Base-by-base conservation (phyloP, 805 yeast species). In the Kodamaea fukazawae region DNA sequence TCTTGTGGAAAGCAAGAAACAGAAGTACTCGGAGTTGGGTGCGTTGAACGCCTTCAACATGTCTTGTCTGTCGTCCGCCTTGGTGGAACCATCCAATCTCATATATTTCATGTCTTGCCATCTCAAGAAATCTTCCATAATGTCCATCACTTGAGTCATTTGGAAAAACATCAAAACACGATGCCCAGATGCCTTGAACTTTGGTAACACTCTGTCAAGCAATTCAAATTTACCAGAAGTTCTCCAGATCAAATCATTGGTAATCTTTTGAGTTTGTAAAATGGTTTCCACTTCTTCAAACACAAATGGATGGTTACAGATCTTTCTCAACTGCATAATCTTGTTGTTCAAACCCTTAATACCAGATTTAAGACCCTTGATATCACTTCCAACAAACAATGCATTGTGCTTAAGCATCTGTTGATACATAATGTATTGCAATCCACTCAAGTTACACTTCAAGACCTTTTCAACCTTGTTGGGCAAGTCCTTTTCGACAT, bases 61-160 rank as follows among this genome's bases (percentile, higher is more conserved):
- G 28, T 69, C 75, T 40, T 83, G 84, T 72, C 95, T 78, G 50
- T 86, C 95, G 53, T 86, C 95, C 2, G 95, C 85, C 50, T 85
- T 85, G 0, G 95, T 86, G 14, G 79, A 71, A 69, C 95, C 95
- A 67, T 86, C 95, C 44, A 86, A 70, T 65, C 93, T 73, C 71
- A 84, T 66, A 55, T 84, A 86, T 51, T 82, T 78, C 74, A 85
- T 65, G 32, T 73, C 79, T 48, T 75, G 72, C 62, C 76, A 73
- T 50, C 90, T 71, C 53, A 86, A 67, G 58, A 77, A 86, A 60
- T 86, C 95, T 60, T 86, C 95, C 89, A 86, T 85, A 30, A 86
- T 86, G 57, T 85, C 88, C 95, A 86, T 86, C 40, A 86, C 86
- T 55, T 83, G 88, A 0, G 95, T 86, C 95, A 86, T 86, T 63